Base-by-base conservation (phyloP, 495 filamentous ascomycete genomes). In the Haplographium delicatum region DNA sequence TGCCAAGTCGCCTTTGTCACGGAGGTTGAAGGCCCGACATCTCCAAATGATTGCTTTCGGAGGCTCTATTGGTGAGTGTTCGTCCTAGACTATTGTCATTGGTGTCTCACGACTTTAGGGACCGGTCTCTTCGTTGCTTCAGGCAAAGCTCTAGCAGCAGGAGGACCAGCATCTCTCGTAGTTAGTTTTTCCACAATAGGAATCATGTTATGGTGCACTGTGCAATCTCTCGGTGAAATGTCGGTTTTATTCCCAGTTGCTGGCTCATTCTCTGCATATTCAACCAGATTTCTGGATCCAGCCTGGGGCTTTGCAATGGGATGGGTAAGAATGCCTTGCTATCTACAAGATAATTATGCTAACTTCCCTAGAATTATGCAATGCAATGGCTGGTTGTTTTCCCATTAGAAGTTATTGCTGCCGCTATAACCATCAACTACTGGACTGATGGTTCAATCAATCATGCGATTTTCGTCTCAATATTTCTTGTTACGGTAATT, bases 261-360 rank as follows among this genome's bases (percentile, higher is more conserved):
- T 34, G 91, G 91, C 47, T 95, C 89, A 18, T 97, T 97, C 65
- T 84, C 90, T 10, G 83, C 89, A 28, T 96, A 89, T 65, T 95
- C 91, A 15, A 95, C 88, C 28, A 80, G 91, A 20, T 97, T 96
- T 60, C 62, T 96, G 8, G 91, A 96, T 60, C 91, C 91, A 9
- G 89, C 91, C 2, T 96, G 91, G 91, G 93, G 93, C 0, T 96
- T 96, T 60, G 91, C 93, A 38, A 95, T 96, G 88, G 93, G 93
- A 23, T 96, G 91, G 91, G 52, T 60, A 95, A 96, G 74, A 83
- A 57, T 65, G 74, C 74, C 34, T 35, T 31, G 4, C 44, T 53
- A n/a, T 15, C 25, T 1, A 9, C 5, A 22, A 33, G 19, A 42
- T 8, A 4, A 1, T 15, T 18, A 13, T 44, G 35, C 59, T 62